Evolutionary conservation across 805 yeast genomes (phyloP).

Genomic region (Starmera quercuum): DNA sequence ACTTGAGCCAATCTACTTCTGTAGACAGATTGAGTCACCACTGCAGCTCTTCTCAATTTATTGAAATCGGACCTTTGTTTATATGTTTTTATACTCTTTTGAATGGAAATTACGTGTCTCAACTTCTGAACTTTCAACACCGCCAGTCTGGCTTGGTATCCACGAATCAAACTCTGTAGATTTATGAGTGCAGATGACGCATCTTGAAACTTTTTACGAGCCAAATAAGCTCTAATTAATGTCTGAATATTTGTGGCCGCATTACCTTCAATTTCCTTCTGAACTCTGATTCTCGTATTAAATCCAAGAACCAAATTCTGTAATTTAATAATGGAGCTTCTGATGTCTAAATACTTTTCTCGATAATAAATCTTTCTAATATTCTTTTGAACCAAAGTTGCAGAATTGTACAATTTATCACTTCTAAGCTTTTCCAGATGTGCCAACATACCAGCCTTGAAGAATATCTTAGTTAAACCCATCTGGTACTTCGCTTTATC

Average conservation of each 20-base stretch:
- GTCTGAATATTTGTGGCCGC: constrained; percentile 75
- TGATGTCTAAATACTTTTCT: constrained; percentile 46
- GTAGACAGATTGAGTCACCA: constrained; percentile 67
- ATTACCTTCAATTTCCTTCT: constrained; percentile 43
- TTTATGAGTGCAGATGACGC: constrained; percentile 25
- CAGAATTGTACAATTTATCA: constrained; percentile 69
- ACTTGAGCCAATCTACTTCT: constrained; percentile 70
- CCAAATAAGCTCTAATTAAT: constrained; percentile 43
- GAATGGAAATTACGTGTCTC: constrained; percentile 64
- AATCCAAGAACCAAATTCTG: constrained; percentile 65
- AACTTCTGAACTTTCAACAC: constrained; percentile 42
- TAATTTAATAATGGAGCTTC: constrained; percentile 42
- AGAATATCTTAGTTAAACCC: constrained; percentile 90
- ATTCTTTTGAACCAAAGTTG: constrained; percentile 79
- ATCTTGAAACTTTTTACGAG: constrained; percentile 29
- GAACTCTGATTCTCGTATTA: constrained; percentile 46
- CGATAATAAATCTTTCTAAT: constrained; percentile 61
- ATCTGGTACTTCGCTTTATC: constrained; percentile 71
- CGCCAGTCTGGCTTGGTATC: constrained; percentile 43
- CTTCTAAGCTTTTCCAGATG: constrained; percentile 79
- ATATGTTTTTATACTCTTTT: constrained; percentile 65
- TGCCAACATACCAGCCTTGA: constrained; percentile 95
- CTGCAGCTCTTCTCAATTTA: constrained; percentile 44
- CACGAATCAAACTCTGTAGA: constrained; percentile 47
- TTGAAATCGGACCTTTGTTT: constrained; percentile 47